phyloP scores from a whole-genome alignment of 257 asterid genomes.

The Solanum commersonii region DNA sequence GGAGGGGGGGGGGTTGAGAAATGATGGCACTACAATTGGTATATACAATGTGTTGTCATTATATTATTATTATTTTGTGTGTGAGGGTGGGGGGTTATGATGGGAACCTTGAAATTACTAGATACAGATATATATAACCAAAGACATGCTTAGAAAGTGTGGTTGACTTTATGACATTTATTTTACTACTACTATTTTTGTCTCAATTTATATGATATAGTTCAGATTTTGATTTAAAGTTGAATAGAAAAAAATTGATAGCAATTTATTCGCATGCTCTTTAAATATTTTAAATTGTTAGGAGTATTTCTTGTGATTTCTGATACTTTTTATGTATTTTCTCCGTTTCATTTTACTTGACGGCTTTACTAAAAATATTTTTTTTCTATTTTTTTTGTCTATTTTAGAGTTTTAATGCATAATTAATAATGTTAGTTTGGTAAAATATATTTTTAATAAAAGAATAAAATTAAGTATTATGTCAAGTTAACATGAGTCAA shows the following conservation, averaged over 20 bases:
- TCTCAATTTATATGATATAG: too few relatives aligned
- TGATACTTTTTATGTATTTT: too few relatives aligned
- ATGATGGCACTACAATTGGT: background rate
- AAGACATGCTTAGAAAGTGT: background rate
- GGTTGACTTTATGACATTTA: background rate
- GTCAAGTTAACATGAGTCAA: background rate
- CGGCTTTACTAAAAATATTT: rapidly evolving
- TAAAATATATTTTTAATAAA: too few relatives aligned
- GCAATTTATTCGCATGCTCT: too few relatives aligned
- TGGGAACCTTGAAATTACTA: background rate
- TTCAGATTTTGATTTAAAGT: too few relatives aligned
- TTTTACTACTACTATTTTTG: rapidly evolving
- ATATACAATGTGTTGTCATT: background rate
- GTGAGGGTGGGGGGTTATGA: background rate
- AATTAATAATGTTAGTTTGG: too few relatives aligned
- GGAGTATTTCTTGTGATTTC: too few relatives aligned
- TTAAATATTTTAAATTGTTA: too few relatives aligned
- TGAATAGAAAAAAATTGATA: too few relatives aligned
- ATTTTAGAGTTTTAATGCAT: background rate
- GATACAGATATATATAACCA: background rate
- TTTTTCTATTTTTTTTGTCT: too few relatives aligned
- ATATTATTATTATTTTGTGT: background rate
- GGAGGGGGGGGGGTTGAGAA: background rate
- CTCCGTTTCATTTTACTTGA: background rate
- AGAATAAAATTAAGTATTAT: background rate